Conservation (phyloP, 805 yeast genomes). For the Cyberlindnera suaveolens region DNA sequence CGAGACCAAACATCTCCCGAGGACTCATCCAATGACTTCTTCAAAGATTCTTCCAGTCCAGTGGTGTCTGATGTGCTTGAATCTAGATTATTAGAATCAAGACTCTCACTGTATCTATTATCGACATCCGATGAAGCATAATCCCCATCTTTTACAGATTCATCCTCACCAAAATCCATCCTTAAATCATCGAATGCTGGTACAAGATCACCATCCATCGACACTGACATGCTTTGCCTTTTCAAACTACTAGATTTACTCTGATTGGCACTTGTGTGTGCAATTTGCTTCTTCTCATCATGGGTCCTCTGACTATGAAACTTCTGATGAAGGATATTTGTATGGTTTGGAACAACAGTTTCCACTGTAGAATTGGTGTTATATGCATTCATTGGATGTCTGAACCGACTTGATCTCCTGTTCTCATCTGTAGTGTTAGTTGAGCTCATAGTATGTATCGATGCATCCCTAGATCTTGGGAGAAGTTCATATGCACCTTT, state of each 20-base stretch:
- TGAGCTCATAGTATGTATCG: slow-evolving; percentile 5
- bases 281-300: too few species aligned
- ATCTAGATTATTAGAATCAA: not conserved
- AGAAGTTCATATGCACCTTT: not conserved
- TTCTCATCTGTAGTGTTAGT: not conserved
- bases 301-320: slow-evolving; percentile 3
- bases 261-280: too few species aligned
- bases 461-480: slow-evolving; percentile 12
- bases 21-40: not conserved
- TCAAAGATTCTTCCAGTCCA: not conserved
- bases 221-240: slow-evolving; percentile 7
- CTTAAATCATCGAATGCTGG: slow-evolving; percentile 22
- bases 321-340: slow-evolving; percentile 14
- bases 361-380: slow-evolving; percentile 11
- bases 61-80: not conserved
- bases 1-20: not conserved
- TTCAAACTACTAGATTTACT: not conserved
- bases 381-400: slow-evolving; percentile 19
- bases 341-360: slow-evolving; percentile 16
- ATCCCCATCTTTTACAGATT: not conserved
- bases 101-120: not conserved
- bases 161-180: slow-evolving; percentile 15
- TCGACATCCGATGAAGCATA: not conserved
- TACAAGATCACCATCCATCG: slow-evolving; percentile 18
- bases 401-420: slow-evolving; percentile 7